A percentile compares a stretch with the other conserved stretches of the same genome.
Conservation (phyloP, 768 basidiomycete species). For the Daedaleopsis nitida region DNA sequence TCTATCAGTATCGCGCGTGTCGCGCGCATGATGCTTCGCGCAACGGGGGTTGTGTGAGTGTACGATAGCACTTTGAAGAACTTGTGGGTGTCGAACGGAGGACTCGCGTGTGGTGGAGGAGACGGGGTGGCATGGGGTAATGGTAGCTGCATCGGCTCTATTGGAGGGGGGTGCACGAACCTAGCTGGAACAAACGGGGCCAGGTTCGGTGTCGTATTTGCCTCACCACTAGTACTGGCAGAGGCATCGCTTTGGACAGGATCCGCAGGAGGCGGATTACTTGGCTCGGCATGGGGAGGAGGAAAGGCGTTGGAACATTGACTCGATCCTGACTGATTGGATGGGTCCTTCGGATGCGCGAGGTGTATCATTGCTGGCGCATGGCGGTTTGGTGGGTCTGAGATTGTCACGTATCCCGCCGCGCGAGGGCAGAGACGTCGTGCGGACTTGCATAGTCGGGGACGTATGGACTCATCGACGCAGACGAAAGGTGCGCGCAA, state of each 20-base stretch:
- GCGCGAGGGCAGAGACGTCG: neutral
- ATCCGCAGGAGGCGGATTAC: neutral
- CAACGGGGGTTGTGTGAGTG: slow-evolving; percentile 73
- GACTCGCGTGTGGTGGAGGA: slow-evolving; percentile 52
- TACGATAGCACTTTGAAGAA: slow-evolving; percentile 74
- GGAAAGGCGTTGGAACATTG: slow-evolving; percentile 1
- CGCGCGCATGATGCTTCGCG: slow-evolving; percentile 81
- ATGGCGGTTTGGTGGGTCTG: slow-evolving; percentile 3
- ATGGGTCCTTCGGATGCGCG: slow-evolving; percentile 30
- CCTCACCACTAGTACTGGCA: neutral
- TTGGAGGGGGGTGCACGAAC: slow-evolving; percentile 15
- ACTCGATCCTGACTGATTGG: slow-evolving; percentile 3
- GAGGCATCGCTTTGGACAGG: slow-evolving; percentile 8
- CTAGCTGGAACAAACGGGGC: slow-evolving; percentile 12
- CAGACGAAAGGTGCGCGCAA: slow-evolving; percentile 1
- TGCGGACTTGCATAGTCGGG: slow-evolving; percentile 2
- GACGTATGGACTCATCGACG: neutral
- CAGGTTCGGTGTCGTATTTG: slow-evolving; percentile 2
- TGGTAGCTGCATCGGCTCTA: slow-evolving; percentile 14
- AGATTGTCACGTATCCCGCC: slow-evolving; percentile 16
- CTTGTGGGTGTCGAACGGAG: slow-evolving; percentile 82
- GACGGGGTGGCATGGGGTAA: slow-evolving; percentile 17
- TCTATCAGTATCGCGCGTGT: slow-evolving; percentile 80
- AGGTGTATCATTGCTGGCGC: slow-evolving; percentile 4
- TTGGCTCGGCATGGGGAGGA: slow-evolving; percentile 4